A percentile compares a stretch with the other conserved stretches of the same genome.
phyloP scores from a whole-genome alignment of 2,329 filamentous ascomycete genomes.

The Curvularia sp. region DNA sequence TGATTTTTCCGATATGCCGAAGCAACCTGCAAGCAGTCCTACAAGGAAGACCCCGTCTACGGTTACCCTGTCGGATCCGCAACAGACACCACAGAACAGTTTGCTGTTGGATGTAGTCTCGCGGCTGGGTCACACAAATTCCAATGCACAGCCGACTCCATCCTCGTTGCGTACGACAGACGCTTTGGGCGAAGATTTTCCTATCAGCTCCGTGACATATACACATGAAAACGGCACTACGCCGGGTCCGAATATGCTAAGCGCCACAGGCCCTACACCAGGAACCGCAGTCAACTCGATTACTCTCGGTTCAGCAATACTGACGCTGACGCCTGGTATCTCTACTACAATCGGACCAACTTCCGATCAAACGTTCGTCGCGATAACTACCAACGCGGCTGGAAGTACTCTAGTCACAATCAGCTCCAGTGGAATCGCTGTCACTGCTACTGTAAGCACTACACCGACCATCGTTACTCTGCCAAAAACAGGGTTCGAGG shows the following conservation, averaged over 20 bases:
- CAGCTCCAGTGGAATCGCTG: slow-evolving; percentile 37
- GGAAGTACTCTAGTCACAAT: slow-evolving; percentile 39
- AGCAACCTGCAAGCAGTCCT: background rate
- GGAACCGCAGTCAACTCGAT: slow-evolving; percentile 16
- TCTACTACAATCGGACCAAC: slow-evolving; percentile 34
- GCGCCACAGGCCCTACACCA: slow-evolving; percentile 11
- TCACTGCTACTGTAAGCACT: slow-evolving; percentile 37
- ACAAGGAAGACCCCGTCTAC: background rate
- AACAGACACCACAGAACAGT: slow-evolving; percentile 16
- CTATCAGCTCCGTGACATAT: background rate
- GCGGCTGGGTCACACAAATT: slow-evolving; percentile 18
- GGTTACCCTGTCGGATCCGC: slow-evolving; percentile 2
- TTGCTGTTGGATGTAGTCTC: slow-evolving; percentile 31
- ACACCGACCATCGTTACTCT: slow-evolving; percentile 30
- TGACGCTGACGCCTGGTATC: slow-evolving; percentile 40
- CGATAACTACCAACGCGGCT: slow-evolving; percentile 31
- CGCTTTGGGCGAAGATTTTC: background rate
- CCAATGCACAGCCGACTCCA: slow-evolving; percentile 16
- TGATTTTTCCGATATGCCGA: background rate
- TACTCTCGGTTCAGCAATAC: slow-evolving; percentile 26
- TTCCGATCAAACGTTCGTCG: slow-evolving; percentile 29
- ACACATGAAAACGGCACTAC: background rate
- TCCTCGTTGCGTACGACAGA: slow-evolving; percentile 1
- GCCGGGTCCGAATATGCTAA: slow-evolving; percentile 1
- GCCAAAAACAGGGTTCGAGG: slow-evolving; percentile 30